Evolutionary conservation across 345 rosid species (phyloP).

Genomic region (Rubroshorea leprosula): DNA sequence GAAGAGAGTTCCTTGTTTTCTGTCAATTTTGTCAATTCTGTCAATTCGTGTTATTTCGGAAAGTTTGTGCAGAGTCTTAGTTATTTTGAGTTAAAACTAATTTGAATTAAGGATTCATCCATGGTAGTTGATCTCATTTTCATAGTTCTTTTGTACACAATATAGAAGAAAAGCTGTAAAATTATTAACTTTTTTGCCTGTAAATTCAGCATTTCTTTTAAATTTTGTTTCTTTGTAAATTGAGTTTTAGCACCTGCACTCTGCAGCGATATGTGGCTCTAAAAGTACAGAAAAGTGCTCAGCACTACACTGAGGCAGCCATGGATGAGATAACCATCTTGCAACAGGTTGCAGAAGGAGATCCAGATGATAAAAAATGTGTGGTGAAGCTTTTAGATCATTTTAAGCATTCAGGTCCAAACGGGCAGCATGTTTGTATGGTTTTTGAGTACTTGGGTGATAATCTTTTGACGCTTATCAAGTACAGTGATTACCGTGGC

Average conservation of each 20-base stretch:
- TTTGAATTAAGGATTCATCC: too few species aligned
- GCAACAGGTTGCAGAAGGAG: slow-evolving; percentile 65
- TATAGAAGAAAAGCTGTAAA: too few species aligned
- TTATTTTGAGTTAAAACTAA: too few species aligned
- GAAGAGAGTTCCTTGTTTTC: too few species aligned
- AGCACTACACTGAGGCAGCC: slow-evolving; percentile 72
- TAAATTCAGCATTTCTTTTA: not conserved
- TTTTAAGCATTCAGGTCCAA: slow-evolving; percentile 73
- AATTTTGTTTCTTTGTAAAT: not conserved
- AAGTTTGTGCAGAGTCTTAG: too few species aligned
- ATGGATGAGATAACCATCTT: slow-evolving; percentile 75
- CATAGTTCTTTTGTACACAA: too few species aligned
- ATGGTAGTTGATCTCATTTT: too few species aligned
- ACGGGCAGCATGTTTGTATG: slow-evolving; percentile 80
- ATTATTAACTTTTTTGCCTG: too few species aligned
- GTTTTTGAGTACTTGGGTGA: slow-evolving; percentile 74
- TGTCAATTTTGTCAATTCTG: too few species aligned
- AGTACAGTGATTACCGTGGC: slow-evolving; percentile 53
- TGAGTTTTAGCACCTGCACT: too few species aligned
- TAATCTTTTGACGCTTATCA: slow-evolving; percentile 62
- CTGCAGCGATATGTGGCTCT: slow-evolving; percentile 56
- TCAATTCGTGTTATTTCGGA: too few species aligned
- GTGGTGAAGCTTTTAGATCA: slow-evolving; percentile 75
- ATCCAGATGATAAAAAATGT: slow-evolving; percentile 53
- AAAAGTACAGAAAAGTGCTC: slow-evolving; percentile 71